Conservation (phyloP, 805 yeast species). For the Candida ponderosae region DNA sequence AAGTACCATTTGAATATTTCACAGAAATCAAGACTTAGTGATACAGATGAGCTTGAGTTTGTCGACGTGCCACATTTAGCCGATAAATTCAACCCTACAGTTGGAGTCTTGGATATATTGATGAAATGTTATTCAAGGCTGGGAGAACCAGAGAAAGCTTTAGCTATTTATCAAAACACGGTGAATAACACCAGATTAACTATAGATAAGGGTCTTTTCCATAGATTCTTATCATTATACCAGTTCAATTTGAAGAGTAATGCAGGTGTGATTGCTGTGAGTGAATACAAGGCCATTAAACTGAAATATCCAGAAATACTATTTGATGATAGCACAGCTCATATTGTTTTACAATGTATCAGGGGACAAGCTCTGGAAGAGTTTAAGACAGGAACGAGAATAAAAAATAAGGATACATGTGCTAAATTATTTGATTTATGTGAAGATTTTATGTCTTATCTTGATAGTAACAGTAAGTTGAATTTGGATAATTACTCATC, state of each 20-base stretch:
- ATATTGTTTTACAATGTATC: background rate
- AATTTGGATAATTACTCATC: background rate
- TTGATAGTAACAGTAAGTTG: too few relatives aligned
- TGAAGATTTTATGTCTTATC: background rate
- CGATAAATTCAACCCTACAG: constrained; percentile 12
- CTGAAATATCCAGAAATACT: background rate
- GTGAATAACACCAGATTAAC: constrained; percentile 5
- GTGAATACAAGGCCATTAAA: too few relatives aligned
- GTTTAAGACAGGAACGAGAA: background rate
- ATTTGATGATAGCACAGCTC: background rate
- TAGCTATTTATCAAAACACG: constrained; percentile 6
- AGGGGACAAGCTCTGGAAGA: background rate
- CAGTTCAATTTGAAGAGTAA: background rate
- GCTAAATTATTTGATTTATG: background rate
- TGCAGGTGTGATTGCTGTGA: background rate
- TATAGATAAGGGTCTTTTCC: constrained; percentile 12
- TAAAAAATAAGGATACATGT: too few relatives aligned
- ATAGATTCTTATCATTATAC: constrained; percentile 10
- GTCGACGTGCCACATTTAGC: constrained; percentile 4
- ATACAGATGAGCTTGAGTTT: background rate
- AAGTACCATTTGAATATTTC: constrained; percentile 1
- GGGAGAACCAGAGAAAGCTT: constrained; percentile 9
- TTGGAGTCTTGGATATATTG: constrained; percentile 12
- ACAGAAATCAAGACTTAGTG: background rate
- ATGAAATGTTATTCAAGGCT: constrained; percentile 11